These are phyloP conservation scores for Erythrophleum ivorense DNA, from an alignment of 331 rosid species.

Conservation along the genomic window DNA sequence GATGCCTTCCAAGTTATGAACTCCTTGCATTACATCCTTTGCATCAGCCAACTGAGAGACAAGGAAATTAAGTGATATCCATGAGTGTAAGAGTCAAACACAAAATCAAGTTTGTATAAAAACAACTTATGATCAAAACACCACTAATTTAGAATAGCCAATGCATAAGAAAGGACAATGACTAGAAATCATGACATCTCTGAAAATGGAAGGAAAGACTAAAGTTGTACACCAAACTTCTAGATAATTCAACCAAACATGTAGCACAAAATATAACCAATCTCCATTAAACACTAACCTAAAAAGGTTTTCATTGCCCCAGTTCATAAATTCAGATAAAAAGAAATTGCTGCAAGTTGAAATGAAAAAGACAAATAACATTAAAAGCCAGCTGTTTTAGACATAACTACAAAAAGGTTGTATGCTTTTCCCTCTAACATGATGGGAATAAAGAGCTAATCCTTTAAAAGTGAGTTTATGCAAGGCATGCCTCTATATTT, in stretches of 20 bases:
- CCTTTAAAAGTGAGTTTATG: neutral
- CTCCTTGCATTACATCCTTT: constrained; percentile 78
- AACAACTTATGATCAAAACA: neutral
- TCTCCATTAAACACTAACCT: neutral
- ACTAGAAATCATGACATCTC: constrained; percentile 18
- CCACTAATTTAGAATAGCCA: neutral
- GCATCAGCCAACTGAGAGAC: constrained; percentile 83
- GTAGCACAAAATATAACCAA: neutral
- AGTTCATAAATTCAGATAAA: neutral
- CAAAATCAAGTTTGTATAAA: neutral
- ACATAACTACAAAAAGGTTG: neutral
- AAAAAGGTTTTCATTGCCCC: neutral
- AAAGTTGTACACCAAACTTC: constrained; percentile 12
- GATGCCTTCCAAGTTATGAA: constrained; percentile 61
- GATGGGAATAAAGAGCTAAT: neutral
- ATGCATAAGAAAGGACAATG: constrained; percentile 19
- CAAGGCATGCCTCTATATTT: neutral
- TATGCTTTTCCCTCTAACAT: neutral
- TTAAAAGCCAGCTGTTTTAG: neutral
- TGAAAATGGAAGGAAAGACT: constrained; percentile 16
- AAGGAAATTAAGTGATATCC: constrained; percentile 30
- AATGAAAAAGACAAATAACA: neutral
- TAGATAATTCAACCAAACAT: neutral
- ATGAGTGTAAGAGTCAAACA: constrained; percentile 23
- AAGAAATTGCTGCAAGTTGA: neutral